Evolutionary conservation across 2,329 filamentous ascomycete genomes (phyloP), one percentile per base, ranked within the genome.

Genomic region (Monosporascus sp.): DNA sequence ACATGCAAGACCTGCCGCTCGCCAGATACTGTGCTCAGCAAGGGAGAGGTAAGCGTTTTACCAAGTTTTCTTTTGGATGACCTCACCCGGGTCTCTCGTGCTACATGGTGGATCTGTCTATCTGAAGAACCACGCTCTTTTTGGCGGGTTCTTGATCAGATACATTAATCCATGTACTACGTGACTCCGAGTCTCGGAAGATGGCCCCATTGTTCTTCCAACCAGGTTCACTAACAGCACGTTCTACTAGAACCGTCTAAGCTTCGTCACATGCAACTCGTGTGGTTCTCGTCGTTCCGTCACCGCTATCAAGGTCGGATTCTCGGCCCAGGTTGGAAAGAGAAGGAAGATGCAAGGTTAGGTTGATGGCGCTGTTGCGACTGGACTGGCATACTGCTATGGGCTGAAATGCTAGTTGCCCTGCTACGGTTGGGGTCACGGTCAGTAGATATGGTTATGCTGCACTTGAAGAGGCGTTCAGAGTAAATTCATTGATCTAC

Each of bases 271-370:
- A 56, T 97, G 93, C 85, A 96, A 94, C 77, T 88, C 86, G 54
- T 90, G 88, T 67, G 86, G 87, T 59, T 89, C 85, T 50, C 81
- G 93, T 75, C 88, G 92, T 71, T 91, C 86, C 68, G 93, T 97
- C 71, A 90, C 90, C 56, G 92, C 94, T 63, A 99, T 99, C 88
- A 99, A 99, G 87, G 96, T 91, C 57, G 94, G 94, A 91, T 99
- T 99, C 91, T 95, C 92, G 68, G 94, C 94, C 74, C 94, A 97
- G 78, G 89, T 99, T 74, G 94, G 94, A 73, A 97, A 97, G 88
- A 88, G 94, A 83, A 94, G 86, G 82, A 95, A 95, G 84, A 88
- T 91, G 79, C 84, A 90, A 74, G 88, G 81, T 74, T 95, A 91
- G 81, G 54, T 54, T 65, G 53, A 53, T 22, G 14, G 7, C 20